These are phyloP conservation scores for Crucihimalaya himalaica DNA, from an alignment of 345 rosid species.

Conservation along the genomic window DNA sequence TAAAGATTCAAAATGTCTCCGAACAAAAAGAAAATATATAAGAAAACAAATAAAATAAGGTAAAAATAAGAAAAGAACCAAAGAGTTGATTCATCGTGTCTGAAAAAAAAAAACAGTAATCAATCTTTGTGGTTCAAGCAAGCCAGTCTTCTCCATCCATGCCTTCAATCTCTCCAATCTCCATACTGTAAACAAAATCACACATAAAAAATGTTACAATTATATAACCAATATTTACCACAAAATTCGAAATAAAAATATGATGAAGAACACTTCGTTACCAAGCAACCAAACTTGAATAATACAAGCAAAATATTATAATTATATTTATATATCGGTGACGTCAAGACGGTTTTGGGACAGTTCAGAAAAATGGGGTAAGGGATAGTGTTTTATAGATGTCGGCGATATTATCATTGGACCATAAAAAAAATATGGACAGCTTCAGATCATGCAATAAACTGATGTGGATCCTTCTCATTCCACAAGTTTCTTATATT, in stretches of 20 bases:
- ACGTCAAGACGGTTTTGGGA: conserved; percentile 40
- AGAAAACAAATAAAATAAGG: conserved; percentile 26
- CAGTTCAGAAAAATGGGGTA: conserved; percentile 35
- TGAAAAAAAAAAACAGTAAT: conserved; percentile 48
- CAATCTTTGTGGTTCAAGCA: conserved; percentile 70
- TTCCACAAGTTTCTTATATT: conserved; percentile 33
- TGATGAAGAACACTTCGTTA: neutral
- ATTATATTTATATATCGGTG: neutral
- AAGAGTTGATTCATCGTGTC: conserved; percentile 59
- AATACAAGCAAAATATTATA: conserved; percentile 4
- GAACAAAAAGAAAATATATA: conserved; percentile 9
- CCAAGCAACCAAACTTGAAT: neutral
- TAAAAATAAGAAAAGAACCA: conserved; percentile 35
- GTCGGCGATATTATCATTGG: conserved; percentile 42
- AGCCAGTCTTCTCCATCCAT: conserved; percentile 88
- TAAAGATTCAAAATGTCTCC: conserved; percentile 25
- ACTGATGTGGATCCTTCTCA: conserved; percentile 36
- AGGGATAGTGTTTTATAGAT: conserved; percentile 35
- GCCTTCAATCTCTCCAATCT: conserved; percentile 90
- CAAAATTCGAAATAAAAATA: neutral
- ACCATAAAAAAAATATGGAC: conserved; percentile 25
- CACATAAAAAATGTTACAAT: conserved; percentile 7
- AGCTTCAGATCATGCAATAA: conserved; percentile 41
- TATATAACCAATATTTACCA: neutral
- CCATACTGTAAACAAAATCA: conserved; percentile 63